A percentile compares a stretch with the other conserved stretches of the same genome.
Conservation (phyloP, 2,329 filamentous ascomycete species). For the Didymella exigua region DNA sequence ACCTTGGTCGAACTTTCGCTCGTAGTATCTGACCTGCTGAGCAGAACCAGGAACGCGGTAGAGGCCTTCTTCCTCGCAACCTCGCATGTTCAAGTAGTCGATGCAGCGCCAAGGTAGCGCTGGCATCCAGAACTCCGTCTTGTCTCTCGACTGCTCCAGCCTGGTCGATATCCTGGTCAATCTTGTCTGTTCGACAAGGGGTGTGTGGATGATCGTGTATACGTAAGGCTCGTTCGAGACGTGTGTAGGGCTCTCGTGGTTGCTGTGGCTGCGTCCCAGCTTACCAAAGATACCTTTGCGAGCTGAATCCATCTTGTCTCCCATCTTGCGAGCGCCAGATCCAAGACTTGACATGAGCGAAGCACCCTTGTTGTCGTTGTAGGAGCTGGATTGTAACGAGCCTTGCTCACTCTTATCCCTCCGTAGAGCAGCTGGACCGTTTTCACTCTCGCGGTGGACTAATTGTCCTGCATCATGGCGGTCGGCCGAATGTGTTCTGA, state of each 20-base stretch:
- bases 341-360: constrained; percentile 76
- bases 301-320: constrained; percentile 72
- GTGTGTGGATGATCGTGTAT: constrained; percentile 82
- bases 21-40: constrained; percentile 90
- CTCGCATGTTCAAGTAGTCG: constrained; percentile 89
- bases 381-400: constrained; percentile 54
- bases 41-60: constrained; percentile 92
- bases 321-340: constrained; percentile 73
- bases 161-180: constrained; percentile 88
- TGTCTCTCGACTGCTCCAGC: constrained; percentile 85
- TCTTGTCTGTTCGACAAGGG: constrained; percentile 87
- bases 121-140: constrained; percentile 99
- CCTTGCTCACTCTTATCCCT: constrained; percentile 41
- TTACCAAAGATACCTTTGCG: constrained; percentile 85
- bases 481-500: constrained; percentile 76
- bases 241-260: constrained; percentile 67
- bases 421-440: constrained; percentile 25
- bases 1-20: constrained; percentile 87
- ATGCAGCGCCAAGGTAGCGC: constrained; percentile 94
- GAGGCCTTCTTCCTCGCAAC: constrained; percentile 89
- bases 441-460: constrained; percentile 40
- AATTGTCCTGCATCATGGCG: constrained; percentile 53
- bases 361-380: constrained; percentile 65
- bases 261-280: constrained; percentile 71
- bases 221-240: constrained; percentile 80